Evolutionary conservation across 305 asterid genomes (phyloP), one percentile per base, ranked within the genome.

Genomic region (Solanum hybrid): DNA sequence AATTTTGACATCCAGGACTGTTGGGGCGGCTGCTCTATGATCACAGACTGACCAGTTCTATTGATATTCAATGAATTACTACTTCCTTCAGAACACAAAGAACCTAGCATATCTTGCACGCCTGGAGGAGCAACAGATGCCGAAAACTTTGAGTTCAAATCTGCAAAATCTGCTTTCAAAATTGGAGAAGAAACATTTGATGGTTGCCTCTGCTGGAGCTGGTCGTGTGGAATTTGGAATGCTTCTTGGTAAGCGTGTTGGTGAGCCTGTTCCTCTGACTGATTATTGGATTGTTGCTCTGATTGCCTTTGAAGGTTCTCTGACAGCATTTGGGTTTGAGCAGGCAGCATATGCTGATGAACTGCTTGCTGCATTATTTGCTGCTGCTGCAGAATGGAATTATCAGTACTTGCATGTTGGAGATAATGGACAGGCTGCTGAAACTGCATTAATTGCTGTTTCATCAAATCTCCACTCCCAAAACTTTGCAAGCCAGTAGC

Each of bases 101-200:
- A 92, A 81, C 98, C 98, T 90, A 96, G 87, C 94, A 95, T 91
- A 89, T 95, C 93, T 87, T 94, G 99, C 94, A 94, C 88, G 72
- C 93, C 89, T 26, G 95, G 88, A 88, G 95, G 95, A 89, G 95
- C 85, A 91, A 90, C 56, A 7, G 96, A 64, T 78, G 96, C 89
- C 1, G 96, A 89, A 89, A 93, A 93, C 85, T 93, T 94, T 29
- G 91, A 40, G 92, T 92, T 95, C 27, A 93, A 89, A 85, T 92
- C 93, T 15, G 93, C n/a, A 69, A 94, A 93, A 71, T 95, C 95
- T 2, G 94, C 45, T 90, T 93, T 96, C 11, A 95, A 89, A 90
- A 95, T 94, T 81, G 96, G 95, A 80, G 98, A 95, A 2, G 95
- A 94, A 88, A 93, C 60, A 91, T 94, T 94, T 4, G 95, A 90